Percentiles rank a stretch among this genome's conserved stretches.
Conservation (phyloP, 352 stramenopile species). For the Globisporangium nagaii region DNA sequence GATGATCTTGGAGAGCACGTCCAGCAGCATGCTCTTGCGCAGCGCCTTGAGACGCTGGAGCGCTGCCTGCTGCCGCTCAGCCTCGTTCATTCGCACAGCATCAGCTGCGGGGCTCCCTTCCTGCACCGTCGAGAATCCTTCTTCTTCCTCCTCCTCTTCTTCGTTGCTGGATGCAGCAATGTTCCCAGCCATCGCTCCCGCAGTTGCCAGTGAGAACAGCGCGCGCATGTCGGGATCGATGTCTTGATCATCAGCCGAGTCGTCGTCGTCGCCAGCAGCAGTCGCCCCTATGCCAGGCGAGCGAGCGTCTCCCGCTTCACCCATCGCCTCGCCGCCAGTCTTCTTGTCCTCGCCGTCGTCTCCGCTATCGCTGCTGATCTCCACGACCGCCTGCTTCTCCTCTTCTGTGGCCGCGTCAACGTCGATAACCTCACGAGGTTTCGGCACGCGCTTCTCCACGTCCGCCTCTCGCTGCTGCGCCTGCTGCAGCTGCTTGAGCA, state of each 20-base stretch:
- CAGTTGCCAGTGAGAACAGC: not conserved
- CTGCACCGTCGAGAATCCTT: too few relatives aligned
- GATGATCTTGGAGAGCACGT: slow-evolving; percentile 77
- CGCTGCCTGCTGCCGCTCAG: slow-evolving; percentile 17
- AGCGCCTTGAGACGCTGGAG: slow-evolving; percentile 40
- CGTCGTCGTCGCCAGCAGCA: not conserved
- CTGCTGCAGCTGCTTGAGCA: slow-evolving; percentile 39
- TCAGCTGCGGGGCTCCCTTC: too few relatives aligned
- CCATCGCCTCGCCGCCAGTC: too few relatives aligned
- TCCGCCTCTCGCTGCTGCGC: slow-evolving; percentile 15
- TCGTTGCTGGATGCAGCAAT: not conserved
- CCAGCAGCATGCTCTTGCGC: slow-evolving; percentile 67
- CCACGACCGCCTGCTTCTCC: not conserved
- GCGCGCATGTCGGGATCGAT: not conserved
- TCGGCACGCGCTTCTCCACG: slow-evolving; percentile 10
- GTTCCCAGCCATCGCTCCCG: not conserved
- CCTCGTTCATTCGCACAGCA: too few relatives aligned
- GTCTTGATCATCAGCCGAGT: not conserved
- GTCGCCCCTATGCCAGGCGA: too few relatives aligned
- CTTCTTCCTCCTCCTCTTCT: too few relatives aligned
- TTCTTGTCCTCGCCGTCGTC: not conserved
- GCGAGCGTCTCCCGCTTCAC: not conserved
- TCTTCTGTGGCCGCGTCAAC: not conserved
- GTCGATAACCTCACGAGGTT: too few relatives aligned
- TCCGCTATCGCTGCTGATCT: not conserved